phyloP scores from a whole-genome alignment of 257 asterid genomes.

The Solanum piurae region DNA sequence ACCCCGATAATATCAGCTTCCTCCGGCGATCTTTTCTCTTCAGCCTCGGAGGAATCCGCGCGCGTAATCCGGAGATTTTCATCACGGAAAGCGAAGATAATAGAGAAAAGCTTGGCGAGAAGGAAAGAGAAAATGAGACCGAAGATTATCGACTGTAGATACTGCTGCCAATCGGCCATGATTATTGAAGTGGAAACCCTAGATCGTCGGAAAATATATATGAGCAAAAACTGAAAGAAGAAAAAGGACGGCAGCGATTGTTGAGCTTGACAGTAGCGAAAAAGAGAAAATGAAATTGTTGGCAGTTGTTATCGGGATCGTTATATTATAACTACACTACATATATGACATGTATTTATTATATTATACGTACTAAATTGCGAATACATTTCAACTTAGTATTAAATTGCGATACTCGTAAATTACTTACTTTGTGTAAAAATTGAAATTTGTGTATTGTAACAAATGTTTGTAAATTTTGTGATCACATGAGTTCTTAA shows the following conservation, averaged over 20 bases:
- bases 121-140: constrained; percentile 77
- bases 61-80: constrained; percentile 80
- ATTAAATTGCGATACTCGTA: neutral
- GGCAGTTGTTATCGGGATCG: neutral
- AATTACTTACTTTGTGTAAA: neutral
- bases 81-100: constrained; percentile 83
- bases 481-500: neutral
- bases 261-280: neutral
- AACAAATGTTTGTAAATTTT: neutral
- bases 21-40: constrained; percentile 7
- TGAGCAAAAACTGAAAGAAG: neutral
- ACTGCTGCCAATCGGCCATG: constrained; percentile 72
- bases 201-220: neutral
- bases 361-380: neutral
- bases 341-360: neutral
- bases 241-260: neutral
- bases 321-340: neutral
- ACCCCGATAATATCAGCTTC: neutral
- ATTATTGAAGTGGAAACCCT: neutral
- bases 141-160: constrained; percentile 51
- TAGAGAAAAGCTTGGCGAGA: constrained; percentile 81
- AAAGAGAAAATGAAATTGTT: neutral
- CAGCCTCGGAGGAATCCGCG: constrained; percentile 26
- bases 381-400: too few species aligned
- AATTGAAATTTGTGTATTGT: neutral